Evolutionary conservation across 2,329 filamentous ascomycete species (phyloP), one percentile per base, ranked within the genome.

Genomic region (Exophiala phaeomuriformis): DNA sequence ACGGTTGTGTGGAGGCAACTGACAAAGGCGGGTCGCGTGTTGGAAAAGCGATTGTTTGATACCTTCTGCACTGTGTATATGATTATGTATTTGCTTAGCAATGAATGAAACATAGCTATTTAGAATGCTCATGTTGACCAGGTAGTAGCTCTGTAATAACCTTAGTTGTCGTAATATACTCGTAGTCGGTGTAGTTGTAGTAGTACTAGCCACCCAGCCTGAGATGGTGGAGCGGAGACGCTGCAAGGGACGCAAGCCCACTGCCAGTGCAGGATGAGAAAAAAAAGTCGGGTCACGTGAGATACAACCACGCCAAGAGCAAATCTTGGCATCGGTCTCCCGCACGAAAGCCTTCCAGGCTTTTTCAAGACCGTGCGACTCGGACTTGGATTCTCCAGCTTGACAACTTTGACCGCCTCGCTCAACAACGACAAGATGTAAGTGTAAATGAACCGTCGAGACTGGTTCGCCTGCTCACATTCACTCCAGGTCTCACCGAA

Each of bases 401-500:
- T 53, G 53, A 49, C 46, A 52, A 50, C 36, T 44, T 30, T 19
- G 19, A 48, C 48, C 52, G 49, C 48, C 48, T 52, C 50, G 55
- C 39, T 19, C 40, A 44, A 31, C 30, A 29, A 9, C 39, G 44
- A 53, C 39, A 57, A 55, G 55, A 57, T 57, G 55, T 57, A 37
- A 41, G 55, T 49, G 19, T n/a, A 27, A 12, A 19, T 12, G 28
- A 8, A 29, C 8, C 8, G 3, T 40, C 35, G n/a, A 27, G 41
- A 12, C n/a, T 6, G 9, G 29, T 7, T 37, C 30, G 9, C 29
- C 19, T 51, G 47, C 52, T 54, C 39, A 54, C 39, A 5, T 9
- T 8, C 47, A 2, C 9, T 33, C 30, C 58, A 75, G 72, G 73
- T 74, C 71, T 72, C 81, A 84, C 77, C 75, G 80, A 69, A 84